These are phyloP conservation scores for Rhexocercosporidium sp. DNA, from an alignment of 2,329 filamentous ascomycete genomes.

Conservation along the genomic window DNA sequence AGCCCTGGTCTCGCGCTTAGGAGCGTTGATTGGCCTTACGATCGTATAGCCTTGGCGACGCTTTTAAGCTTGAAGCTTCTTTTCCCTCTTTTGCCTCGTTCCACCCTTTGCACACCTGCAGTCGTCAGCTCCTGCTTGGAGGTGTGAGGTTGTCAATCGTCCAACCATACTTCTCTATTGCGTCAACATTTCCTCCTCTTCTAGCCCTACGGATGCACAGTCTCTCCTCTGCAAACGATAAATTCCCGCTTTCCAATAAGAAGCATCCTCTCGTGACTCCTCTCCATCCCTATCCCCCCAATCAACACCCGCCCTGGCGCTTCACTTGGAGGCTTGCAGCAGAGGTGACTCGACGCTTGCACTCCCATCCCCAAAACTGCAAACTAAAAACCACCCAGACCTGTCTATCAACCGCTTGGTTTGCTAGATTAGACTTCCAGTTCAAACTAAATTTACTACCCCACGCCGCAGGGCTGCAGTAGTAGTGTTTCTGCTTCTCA, in stretches of 20 bases:
- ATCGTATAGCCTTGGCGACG: neutral
- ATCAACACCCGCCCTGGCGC: neutral
- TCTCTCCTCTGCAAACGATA: neutral
- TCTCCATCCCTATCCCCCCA: neutral
- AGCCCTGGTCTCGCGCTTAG: neutral
- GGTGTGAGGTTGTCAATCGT: no score
- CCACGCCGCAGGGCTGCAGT: slow-evolving; percentile 10
- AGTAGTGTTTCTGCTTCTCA: neutral
- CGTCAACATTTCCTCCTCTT: neutral
- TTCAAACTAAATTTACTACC: neutral
- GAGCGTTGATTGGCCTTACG: neutral
- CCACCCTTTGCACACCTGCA: neutral
- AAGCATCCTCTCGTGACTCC: neutral
- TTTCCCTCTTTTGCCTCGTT: no score
- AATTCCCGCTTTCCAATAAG: neutral
- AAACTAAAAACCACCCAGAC: neutral
- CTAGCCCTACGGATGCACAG: neutral
- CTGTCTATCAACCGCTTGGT: neutral
- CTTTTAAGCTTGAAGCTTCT: slow-evolving; percentile 6
- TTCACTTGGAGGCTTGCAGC: neutral
- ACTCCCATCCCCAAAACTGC: neutral
- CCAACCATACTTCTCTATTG: neutral
- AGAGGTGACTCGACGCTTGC: slow-evolving; percentile 12
- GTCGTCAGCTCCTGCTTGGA: neutral
- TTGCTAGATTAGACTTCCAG: no score